A percentile compares a stretch with the other conserved stretches of the same genome.
Evolutionary conservation across 345 rosid species (phyloP).

Genomic region (Dimocarpus longan): DNA sequence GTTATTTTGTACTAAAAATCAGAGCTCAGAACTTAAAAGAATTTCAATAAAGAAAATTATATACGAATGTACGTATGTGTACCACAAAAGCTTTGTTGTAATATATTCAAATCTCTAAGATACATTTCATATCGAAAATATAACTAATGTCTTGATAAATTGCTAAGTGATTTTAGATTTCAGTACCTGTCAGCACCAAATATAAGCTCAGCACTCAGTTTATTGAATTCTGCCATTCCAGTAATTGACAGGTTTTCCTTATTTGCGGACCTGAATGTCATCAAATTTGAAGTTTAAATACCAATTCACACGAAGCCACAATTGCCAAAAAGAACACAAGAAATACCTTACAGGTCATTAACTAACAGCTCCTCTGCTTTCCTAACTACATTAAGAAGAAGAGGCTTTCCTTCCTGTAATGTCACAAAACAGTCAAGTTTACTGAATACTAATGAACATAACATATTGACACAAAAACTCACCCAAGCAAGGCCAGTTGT

Average conservation of each 20-base stretch:
- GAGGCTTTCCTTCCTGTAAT: slow-evolving; percentile 75
- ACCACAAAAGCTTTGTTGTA: not conserved
- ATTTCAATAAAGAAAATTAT: not conserved
- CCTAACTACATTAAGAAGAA: slow-evolving; percentile 69
- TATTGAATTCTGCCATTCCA: slow-evolving; percentile 76
- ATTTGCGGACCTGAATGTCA: slow-evolving; percentile 49
- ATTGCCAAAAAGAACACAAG: slow-evolving; percentile 36
- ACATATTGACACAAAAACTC: not conserved
- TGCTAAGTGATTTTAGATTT: not conserved
- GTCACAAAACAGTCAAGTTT: slow-evolving; percentile 44
- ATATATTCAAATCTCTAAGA: not conserved
- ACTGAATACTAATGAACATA: too few species aligned
- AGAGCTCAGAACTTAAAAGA: not conserved
- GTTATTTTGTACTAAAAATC: not conserved
- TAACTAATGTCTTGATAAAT: not conserved
- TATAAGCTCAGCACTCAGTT: slow-evolving; percentile 78
- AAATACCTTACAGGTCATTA: slow-evolving; percentile 52
- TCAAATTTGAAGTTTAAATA: slow-evolving; percentile 11
- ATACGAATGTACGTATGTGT: not conserved
- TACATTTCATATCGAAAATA: not conserved
- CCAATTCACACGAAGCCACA: not conserved
- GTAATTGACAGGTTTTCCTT: slow-evolving; percentile 86
- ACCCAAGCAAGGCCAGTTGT: not conserved
- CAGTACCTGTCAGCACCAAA: slow-evolving; percentile 71
- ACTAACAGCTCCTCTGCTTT: slow-evolving; percentile 71